Base-by-base conservation (phyloP, 169 alveolate species). In the Eimeria falciformis region DNA sequence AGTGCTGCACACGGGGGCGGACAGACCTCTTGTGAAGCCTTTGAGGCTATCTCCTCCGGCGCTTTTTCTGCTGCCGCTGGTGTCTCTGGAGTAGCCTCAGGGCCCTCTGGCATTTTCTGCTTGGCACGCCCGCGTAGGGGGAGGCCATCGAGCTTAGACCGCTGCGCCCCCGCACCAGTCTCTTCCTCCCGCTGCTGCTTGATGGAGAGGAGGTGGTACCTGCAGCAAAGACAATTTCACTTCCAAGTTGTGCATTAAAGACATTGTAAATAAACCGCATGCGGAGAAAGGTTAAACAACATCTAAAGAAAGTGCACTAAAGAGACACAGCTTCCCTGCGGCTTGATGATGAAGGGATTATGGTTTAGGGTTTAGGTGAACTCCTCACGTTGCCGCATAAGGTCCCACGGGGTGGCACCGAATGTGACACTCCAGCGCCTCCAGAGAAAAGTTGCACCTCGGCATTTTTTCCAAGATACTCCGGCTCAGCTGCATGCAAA, bases 361-460 rank as follows among this genome's bases (percentile, higher is more conserved):
- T n/a, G n/a, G n/a, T n/a, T n/a, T n/a, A n/a, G n/a, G n/a, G n/a
- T n/a, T n/a, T n/a, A n/a, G n/a, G n/a, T n/a, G n/a, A n/a, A n/a
- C n/a, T n/a, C n/a, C 86, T 1, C 46, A 75, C 85, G 85, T 75
- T 21, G 85, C 85, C 11, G 85, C 85, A 7, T 75, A 65, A 17
- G 85, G 46, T 1, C 85, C 85, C 43, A 75, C 85, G 17, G 85
- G 85, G 29, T 75, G 85, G 45, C 85, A 75, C 43, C 85, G 85
- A 47, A 75, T 75, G 85, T 75, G 85, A 43, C 85, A 75, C 43
- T 75, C 85, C 45, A 75, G 85, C 25, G 85, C 85, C 62, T 75
- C 85, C 29, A 75, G 46, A 4, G 85, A 75, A 40, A 27, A 75
- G 3, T 43, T 5, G n/a, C 66, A 45, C n/a, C 65, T 58, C 3